A percentile compares a stretch with the other conserved stretches of the same genome.
Conservation (phyloP, 306 rosid species). For the Corylus heterophylla region DNA sequence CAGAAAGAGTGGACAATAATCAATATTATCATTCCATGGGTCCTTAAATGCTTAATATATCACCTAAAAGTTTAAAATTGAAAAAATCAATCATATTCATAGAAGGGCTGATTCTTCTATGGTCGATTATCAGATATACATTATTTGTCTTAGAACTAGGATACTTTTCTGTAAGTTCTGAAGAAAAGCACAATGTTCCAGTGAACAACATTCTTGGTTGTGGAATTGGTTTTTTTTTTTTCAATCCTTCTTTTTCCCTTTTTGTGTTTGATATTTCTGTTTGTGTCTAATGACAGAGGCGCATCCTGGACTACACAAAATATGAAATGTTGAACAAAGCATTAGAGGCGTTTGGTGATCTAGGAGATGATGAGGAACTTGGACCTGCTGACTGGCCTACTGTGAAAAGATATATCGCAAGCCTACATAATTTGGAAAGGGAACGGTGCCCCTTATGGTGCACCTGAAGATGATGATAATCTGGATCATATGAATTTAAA, state of each 20-base stretch:
- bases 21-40: not conserved
- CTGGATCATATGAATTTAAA: constrained; percentile 62
- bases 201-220: not conserved
- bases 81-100: not conserved
- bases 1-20: not conserved
- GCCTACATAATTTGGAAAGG: constrained; percentile 63
- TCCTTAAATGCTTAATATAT: not conserved
- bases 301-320: constrained; percentile 75
- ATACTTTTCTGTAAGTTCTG: not conserved
- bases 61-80: not conserved
- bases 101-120: not conserved
- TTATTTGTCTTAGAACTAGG: not conserved
- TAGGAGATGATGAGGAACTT: constrained; percentile 95
- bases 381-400: constrained; percentile 94
- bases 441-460: constrained; percentile 63
- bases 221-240: not conserved
- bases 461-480: constrained; percentile 41
- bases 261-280: constrained; percentile 6
- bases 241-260: not conserved
- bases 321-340: constrained; percentile 91
- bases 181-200: not conserved
- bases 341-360: constrained; percentile 78
- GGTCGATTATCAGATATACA: not conserved
- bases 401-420: constrained; percentile 70
- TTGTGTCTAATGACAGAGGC: constrained; percentile 51